Percentiles rank a stretch among this genome's conserved stretches.
Conservation (phyloP, 169 alveolate genomes). For the Prorocentrum cordatum region DNA sequence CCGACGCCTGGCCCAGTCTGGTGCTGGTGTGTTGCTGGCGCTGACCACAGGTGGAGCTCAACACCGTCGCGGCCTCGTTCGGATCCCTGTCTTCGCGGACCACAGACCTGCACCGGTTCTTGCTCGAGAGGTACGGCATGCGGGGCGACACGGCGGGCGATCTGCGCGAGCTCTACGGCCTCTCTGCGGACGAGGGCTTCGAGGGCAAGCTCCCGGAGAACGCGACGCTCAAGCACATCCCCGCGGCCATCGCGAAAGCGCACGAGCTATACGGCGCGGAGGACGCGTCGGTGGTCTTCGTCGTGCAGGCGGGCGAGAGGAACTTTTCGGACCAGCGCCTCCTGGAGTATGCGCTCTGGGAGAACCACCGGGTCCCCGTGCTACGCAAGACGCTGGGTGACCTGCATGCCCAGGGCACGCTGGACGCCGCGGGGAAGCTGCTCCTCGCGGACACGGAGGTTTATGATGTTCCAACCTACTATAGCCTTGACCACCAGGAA, state of each 20-base stretch:
- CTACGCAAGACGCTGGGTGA: not conserved
- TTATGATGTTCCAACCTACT: not conserved
- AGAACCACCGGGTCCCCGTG: not conserved
- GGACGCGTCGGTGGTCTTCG: conserved; percentile 19
- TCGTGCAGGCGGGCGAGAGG: not conserved
- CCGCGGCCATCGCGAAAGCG: not conserved
- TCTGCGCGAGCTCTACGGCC: no score
- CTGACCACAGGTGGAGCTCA: no score
- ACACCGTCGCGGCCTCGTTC: no score
- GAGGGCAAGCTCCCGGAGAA: no score
- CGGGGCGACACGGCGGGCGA: no score
- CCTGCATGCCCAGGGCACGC: not conserved
- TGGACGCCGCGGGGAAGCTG: not conserved
- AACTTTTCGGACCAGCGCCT: conserved; percentile 36
- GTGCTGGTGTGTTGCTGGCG: no score
- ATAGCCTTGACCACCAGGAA: not conserved
- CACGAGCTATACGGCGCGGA: not conserved
- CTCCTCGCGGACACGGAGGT: not conserved
- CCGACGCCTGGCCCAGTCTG: no score
- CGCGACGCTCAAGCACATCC: not conserved
- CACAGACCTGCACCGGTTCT: no score
- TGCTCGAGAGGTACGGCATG: no score
- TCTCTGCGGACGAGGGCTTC: no score
- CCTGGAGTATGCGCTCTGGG: conserved; percentile 50
- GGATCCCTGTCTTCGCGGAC: no score